These are phyloP conservation scores for Fusarium tupiense DNA, from an alignment of 2,329 filamentous ascomycete genomes.

Conservation along the genomic window DNA sequence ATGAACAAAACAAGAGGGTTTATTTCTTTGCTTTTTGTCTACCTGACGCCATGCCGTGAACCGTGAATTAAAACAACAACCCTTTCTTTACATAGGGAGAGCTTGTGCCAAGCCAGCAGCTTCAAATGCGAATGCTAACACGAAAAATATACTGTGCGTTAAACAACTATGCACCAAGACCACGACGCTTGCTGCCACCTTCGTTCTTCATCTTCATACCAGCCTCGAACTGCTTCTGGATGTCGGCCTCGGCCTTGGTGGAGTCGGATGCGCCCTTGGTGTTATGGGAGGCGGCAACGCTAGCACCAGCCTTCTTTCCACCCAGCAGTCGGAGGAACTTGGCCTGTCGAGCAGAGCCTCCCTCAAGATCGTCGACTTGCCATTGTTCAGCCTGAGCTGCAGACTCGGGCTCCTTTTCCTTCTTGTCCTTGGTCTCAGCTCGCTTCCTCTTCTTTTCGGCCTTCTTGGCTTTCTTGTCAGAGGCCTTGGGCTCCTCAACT, in stretches of 20 bases:
- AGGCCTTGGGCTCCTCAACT: constrained; percentile 20
- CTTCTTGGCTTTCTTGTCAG: constrained; percentile 48
- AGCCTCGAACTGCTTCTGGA: constrained; percentile 66
- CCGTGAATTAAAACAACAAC: constrained; percentile 22
- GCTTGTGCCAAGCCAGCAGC: constrained; percentile 2
- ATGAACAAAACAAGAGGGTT: constrained; percentile 31
- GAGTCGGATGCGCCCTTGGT: constrained; percentile 47
- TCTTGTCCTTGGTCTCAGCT: constrained; percentile 38
- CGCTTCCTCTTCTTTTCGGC: constrained; percentile 51
- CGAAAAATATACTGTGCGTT: not conserved
- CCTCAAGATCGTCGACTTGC: constrained; percentile 63
- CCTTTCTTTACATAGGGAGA: constrained; percentile 13
- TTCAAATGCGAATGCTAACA: not conserved
- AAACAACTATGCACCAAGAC: constrained; percentile 59
- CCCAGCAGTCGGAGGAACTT: constrained; percentile 69
- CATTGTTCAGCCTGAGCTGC: constrained; percentile 54
- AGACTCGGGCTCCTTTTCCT: constrained; percentile 22
- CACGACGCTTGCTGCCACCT: constrained; percentile 58
- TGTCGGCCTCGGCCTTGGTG: constrained; percentile 59
- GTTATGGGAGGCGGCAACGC: constrained; percentile 30
- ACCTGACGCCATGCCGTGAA: constrained; percentile 43
- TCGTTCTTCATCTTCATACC: constrained; percentile 68
- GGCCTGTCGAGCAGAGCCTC: constrained; percentile 60
- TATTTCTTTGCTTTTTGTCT: constrained; percentile 40
- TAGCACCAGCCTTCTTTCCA: constrained; percentile 56